phyloP scores from a whole-genome alignment of 768 basidiomycete genomes.

The Leccinum subgranulosum region DNA sequence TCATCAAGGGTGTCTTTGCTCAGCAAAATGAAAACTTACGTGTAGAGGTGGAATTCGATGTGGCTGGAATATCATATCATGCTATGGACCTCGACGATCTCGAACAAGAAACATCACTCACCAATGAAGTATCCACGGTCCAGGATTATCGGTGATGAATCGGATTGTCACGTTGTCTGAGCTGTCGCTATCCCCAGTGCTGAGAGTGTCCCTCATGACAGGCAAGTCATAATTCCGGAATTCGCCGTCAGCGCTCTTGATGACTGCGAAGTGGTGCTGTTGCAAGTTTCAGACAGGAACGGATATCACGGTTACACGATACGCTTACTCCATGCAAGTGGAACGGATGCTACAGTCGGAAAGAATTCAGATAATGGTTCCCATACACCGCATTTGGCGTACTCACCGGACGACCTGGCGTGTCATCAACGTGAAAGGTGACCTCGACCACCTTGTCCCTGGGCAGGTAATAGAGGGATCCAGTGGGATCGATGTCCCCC shows the following conservation, averaged over 20 bases:
- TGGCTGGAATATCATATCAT: constrained; percentile 23
- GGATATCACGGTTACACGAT: neutral
- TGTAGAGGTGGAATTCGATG: constrained; percentile 35
- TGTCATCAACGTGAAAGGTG: constrained; percentile 8
- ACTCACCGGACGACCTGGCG: constrained; percentile 30
- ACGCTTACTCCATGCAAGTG: constrained; percentile 20
- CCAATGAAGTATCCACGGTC: constrained; percentile 54
- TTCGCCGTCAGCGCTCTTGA: constrained; percentile 38
- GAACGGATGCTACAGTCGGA: constrained; percentile 15
- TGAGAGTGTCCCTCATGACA: constrained; percentile 51
- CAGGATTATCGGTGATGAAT: constrained; percentile 67
- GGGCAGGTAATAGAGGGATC: constrained; percentile 15
- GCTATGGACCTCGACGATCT: neutral
- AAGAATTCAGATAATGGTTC: neutral
- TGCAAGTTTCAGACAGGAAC: neutral
- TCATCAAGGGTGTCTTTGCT: neutral
- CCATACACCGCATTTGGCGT: no score
- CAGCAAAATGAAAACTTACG: constrained; percentile 4
- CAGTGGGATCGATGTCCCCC: neutral
- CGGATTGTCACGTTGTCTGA: constrained; percentile 46
- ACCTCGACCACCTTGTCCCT: constrained; percentile 16
- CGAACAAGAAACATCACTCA: neutral
- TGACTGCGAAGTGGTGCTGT: constrained; percentile 41
- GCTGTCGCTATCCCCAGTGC: constrained; percentile 30
- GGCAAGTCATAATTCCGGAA: constrained; percentile 45